Conservation (phyloP, 1,284 basidiomycete genomes). For the Uromyces viciae-fabae region DNA sequence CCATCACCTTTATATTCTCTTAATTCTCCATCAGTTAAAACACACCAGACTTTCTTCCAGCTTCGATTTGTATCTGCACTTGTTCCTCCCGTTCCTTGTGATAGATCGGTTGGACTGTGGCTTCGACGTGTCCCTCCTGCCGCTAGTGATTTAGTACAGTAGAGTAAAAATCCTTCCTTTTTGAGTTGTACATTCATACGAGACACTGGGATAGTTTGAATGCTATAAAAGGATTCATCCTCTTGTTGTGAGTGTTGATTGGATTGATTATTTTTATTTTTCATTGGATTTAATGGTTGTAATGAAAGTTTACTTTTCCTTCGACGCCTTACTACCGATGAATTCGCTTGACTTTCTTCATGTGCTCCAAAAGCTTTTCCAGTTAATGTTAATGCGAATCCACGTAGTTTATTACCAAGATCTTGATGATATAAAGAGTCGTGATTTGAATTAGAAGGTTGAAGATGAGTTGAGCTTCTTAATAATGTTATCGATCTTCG, state of each 20-base stretch:
- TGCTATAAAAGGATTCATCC: no score
- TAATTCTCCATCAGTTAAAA: constrained; percentile 14
- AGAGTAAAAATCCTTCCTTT: constrained; percentile 31
- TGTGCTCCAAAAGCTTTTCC: not conserved
- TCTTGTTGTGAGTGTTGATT: not conserved
- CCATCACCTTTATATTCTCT: constrained; percentile 17
- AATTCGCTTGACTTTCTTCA: not conserved
- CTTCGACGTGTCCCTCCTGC: not conserved
- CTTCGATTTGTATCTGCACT: constrained; percentile 6
- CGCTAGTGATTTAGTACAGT: constrained; percentile 5
- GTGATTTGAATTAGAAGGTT: not conserved
- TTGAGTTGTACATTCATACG: not conserved
- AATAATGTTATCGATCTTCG: not conserved
- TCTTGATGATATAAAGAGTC: not conserved
- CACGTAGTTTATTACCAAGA: constrained; percentile 1
- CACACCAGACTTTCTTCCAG: constrained; percentile 41
- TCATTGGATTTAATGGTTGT: not conserved
- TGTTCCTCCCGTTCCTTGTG: not conserved
- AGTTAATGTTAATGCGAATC: not conserved
- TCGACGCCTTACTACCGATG: not conserved
- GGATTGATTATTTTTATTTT: not conserved
- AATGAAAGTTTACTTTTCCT: not conserved
- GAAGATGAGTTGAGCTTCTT: not conserved
- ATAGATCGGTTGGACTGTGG: not conserved
- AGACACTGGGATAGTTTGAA: not conserved